A percentile compares a stretch with the other conserved stretches of the same genome.
phyloP scores from a whole-genome alignment of 2,329 filamentous ascomycete genomes.

The Clarireedia hainanense region DNA sequence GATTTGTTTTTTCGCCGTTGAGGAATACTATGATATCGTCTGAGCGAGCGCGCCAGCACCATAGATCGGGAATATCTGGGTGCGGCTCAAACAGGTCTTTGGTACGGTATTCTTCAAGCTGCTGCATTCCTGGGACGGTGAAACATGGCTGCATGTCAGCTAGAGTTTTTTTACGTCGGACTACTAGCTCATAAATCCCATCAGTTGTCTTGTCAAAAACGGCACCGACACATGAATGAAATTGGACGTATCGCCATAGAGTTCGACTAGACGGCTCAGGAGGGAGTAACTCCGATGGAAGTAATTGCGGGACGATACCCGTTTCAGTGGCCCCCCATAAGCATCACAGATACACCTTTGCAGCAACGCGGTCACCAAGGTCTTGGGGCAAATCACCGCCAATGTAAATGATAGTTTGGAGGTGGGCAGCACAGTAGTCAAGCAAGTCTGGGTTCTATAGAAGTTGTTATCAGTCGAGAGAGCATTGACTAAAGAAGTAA shows the following conservation, averaged over 20 bases:
- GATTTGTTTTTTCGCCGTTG: constrained; percentile 38
- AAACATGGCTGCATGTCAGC: neutral
- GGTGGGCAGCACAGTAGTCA: neutral
- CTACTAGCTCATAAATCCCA: neutral
- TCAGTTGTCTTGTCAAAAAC: neutral
- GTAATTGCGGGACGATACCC: neutral
- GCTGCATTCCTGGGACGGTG: constrained; percentile 27
- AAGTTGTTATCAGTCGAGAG: neutral
- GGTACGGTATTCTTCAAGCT: constrained; percentile 26
- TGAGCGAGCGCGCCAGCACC: constrained; percentile 30
- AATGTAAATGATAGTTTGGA: neutral
- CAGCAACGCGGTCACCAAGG: neutral
- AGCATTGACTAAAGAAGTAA: neutral
- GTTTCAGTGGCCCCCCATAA: neutral
- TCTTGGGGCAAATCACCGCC: constrained; percentile 7
- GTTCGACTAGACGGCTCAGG: neutral
- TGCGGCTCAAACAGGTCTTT: constrained; percentile 30
- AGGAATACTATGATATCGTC: constrained; percentile 37
- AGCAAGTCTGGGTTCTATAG: neutral
- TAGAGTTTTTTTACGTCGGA: neutral
- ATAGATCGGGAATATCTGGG: constrained; percentile 27
- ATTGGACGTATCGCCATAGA: neutral
- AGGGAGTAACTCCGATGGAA: neutral
- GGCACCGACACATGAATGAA: neutral
- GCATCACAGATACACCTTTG: neutral